Evolutionary conservation across 2,329 filamentous ascomycete species (phyloP).

Genomic region (Exophiala oligosperma): DNA sequence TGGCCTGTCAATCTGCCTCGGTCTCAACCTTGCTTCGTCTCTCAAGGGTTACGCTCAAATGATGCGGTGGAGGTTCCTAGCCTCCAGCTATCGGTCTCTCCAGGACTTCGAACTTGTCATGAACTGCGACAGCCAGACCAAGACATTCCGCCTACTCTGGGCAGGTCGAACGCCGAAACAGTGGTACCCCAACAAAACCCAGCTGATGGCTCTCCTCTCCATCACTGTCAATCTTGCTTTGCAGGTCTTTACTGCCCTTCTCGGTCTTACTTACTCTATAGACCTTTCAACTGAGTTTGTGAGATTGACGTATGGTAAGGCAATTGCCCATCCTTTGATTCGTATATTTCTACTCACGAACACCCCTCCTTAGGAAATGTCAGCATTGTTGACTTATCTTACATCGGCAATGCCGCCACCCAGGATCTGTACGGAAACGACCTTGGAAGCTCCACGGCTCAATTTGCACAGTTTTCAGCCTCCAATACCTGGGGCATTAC

Average conservation of each 20-base stretch:
- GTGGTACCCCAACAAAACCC: constrained; percentile 17
- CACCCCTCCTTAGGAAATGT: constrained; percentile 10
- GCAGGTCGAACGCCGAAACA: constrained; percentile 13
- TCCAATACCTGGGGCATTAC: constrained; percentile 16
- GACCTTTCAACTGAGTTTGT: constrained; percentile 18
- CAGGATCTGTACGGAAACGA: constrained; percentile 9
- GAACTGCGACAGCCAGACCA: constrained; percentile 20
- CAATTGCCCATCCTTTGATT: background rate
- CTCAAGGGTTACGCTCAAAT: constrained; percentile 20
- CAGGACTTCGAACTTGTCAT: constrained; percentile 20
- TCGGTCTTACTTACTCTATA: constrained; percentile 27
- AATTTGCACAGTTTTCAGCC: constrained; percentile 3
- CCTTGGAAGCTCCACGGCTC: background rate
- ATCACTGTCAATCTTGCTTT: constrained; percentile 18
- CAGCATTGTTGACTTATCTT: constrained; percentile 18
- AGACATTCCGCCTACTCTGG: constrained; percentile 23
- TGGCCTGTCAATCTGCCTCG: constrained; percentile 16
- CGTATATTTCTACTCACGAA: background rate
- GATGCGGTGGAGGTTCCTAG: constrained; percentile 24
- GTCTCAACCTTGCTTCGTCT: constrained; percentile 18
- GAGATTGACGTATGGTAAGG: constrained; percentile 2
- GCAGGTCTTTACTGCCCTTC: constrained; percentile 21
- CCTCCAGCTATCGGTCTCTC: constrained; percentile 18
- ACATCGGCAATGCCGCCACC: constrained; percentile 16
- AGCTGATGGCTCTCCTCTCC: constrained; percentile 18